Base-by-base conservation (phyloP, 495 filamentous ascomycete genomes). In the Neurospora tetrasperma region DNA sequence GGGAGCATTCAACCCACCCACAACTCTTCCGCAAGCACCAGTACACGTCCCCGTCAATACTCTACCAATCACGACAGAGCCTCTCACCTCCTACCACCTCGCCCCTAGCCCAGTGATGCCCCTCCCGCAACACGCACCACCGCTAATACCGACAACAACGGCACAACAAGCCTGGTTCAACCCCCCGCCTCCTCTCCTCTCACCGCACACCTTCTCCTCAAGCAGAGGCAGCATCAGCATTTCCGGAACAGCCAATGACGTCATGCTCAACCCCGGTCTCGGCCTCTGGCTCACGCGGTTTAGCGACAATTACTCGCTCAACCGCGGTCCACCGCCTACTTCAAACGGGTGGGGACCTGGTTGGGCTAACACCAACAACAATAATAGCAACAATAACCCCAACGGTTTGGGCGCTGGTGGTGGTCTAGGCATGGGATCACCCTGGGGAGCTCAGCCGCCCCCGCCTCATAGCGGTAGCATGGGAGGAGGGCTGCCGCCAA, bases 151-250 rank as follows among this genome's bases (percentile, higher is more conserved):
- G 11, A 77, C 79, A 48, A 71, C 77, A n/a, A 78, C 74, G 3
- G 77, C 80, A 10, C 75, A 77, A 5, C 78, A 80, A 7, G 80
- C 83, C 72, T 86, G 84, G 84, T 82, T 83, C 76, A 80, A 77
- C 48, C 80, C 87, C 0, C 88, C 88, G 5, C 86, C 86, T 7
- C 82, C 84, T 2, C 85, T 89, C 82, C 75, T 87, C 80, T 73
- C 87, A 76, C 73, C 83, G 77, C 75, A 87, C 78, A 69, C 74
- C 31, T 78, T 77, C 48, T 71, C 71, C 54, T 66, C 54, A 66
- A 66, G 54, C 27, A 66, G 54, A n/a, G 70, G 73, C 43, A 42
- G 27, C 4, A 71, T 46, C 54, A 39, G n/a, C 3, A 66, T 46
- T 44, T 39, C 48, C 12, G 73, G 68, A 31, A 62, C 38, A 0